These are phyloP conservation scores for Aspergillus heteromorphus DNA, from an alignment of 495 filamentous ascomycete species.

Conservation along the genomic window DNA sequence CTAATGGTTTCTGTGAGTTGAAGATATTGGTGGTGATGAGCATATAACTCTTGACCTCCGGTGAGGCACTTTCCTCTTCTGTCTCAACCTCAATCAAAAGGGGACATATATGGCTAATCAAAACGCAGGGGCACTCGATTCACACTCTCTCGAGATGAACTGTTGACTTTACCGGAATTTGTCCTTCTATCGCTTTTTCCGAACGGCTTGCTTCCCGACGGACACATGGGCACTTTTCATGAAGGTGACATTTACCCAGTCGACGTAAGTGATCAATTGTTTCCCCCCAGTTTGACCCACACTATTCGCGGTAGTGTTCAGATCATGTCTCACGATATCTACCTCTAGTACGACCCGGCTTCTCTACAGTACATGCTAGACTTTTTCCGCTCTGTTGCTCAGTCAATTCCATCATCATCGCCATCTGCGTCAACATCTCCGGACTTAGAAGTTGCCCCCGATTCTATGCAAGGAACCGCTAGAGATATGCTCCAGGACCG, in stretches of 20 bases:
- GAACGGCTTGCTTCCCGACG: slow-evolving; percentile 95
- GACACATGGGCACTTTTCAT: slow-evolving; percentile 87
- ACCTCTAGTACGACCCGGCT: slow-evolving; percentile 82
- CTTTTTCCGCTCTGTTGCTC: slow-evolving; percentile 93
- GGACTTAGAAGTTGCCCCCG: slow-evolving; percentile 61
- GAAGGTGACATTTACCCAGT: slow-evolving; percentile 94
- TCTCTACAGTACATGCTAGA: slow-evolving; percentile 99
- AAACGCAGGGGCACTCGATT: slow-evolving; percentile 77
- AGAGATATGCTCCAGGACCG: slow-evolving; percentile 78
- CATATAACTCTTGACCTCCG: slow-evolving; percentile 91
- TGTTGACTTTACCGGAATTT: slow-evolving; percentile 93
- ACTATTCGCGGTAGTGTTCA: slow-evolving; percentile 29
- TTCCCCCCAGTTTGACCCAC: neutral
- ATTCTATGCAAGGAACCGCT: slow-evolving; percentile 62
- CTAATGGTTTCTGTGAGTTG: slow-evolving; percentile 11
- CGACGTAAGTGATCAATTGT: slow-evolving; percentile 62
- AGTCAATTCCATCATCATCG: slow-evolving; percentile 75
- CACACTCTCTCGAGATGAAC: slow-evolving; percentile 86
- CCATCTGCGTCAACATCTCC: slow-evolving; percentile 56
- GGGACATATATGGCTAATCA: slow-evolving; percentile 12
- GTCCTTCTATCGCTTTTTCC: slow-evolving; percentile 98
- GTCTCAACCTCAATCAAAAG: neutral
- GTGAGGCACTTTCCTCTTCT: slow-evolving; percentile 44
- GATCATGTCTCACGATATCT: slow-evolving; percentile 52
- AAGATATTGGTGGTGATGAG: slow-evolving; percentile 87